These are phyloP conservation scores for Lindgomyces ingoldianus DNA, from an alignment of 495 filamentous ascomycete genomes.

Conservation along the genomic window DNA sequence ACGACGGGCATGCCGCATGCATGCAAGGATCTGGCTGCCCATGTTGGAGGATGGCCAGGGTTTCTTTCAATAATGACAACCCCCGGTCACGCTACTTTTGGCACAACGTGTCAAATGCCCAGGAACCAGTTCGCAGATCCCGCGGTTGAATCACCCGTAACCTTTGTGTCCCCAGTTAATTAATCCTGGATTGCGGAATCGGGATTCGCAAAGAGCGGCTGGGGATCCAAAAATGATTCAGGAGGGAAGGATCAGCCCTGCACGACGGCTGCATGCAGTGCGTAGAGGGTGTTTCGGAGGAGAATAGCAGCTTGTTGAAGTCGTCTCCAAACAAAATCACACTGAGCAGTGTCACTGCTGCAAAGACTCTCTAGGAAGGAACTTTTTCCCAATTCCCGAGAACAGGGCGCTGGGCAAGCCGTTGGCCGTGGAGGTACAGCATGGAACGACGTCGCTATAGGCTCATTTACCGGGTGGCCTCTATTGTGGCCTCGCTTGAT, in stretches of 20 bases:
- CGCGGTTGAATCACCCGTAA: conserved; percentile 29
- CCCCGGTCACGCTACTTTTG: conserved; percentile 27
- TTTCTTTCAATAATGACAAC: conserved; percentile 7
- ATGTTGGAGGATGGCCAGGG: conserved; percentile 6
- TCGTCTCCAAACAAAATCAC: neutral
- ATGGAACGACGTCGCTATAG: conserved; percentile 32
- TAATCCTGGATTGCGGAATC: conserved; percentile 26
- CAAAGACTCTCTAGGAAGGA: neutral
- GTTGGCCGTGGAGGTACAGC: conserved; percentile 3
- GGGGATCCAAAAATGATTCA: too few species aligned
- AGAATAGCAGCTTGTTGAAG: neutral
- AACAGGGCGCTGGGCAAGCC: conserved; percentile 30
- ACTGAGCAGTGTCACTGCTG: neutral
- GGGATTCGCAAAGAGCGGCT: too few species aligned
- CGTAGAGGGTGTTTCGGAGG: neutral
- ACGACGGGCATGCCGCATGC: neutral
- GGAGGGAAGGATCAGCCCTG: neutral
- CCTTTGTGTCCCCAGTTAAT: neutral
- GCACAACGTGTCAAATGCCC: conserved; percentile 28
- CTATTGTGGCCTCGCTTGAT: conserved; percentile 26
- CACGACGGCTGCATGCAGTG: neutral
- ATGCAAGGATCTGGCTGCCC: neutral
- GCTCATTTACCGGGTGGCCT: conserved; percentile 29
- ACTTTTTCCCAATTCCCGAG: conserved; percentile 26
- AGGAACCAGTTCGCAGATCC: conserved; percentile 38